Percentiles rank a stretch among this genome's conserved stretches.
These are phyloP conservation scores for Adiantum capillusveneris DNA, from an alignment of 75 land plant genomes.

Conservation along the genomic window DNA sequence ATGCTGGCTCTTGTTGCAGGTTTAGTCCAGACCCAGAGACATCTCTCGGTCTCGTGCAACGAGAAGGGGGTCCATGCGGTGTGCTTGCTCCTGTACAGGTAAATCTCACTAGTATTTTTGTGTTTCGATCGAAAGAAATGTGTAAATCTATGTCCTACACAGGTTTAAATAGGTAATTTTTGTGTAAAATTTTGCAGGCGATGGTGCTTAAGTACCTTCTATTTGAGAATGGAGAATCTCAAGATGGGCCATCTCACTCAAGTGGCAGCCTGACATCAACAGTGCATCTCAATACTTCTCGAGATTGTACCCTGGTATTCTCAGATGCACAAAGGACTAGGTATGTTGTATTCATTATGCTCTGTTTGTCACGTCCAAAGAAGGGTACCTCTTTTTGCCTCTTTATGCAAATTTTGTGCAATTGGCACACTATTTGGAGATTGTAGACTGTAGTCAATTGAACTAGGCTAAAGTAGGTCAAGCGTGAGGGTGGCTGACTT, in stretches of 20 bases:
- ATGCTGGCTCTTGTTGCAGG: constrained; percentile 25
- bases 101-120: too few species aligned
- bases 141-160: too few species aligned
- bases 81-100: constrained; percentile 95
- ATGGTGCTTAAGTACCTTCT: constrained; percentile 79
- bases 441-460: too few species aligned
- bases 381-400: too few species aligned
- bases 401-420: too few species aligned
- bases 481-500: too few species aligned
- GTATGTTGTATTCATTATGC: constrained; percentile 6
- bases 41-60: constrained; percentile 89
- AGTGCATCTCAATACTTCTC: neutral
- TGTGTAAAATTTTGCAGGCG: constrained; percentile 51
- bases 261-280: constrained; percentile 1
- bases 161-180: too few species aligned
- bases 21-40: constrained; percentile 96
- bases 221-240: constrained; percentile 31
- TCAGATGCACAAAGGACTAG: constrained; percentile 28
- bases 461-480: too few species aligned
- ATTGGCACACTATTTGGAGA: too few species aligned
- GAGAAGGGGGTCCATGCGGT: constrained; percentile 99
- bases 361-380: too few species aligned
- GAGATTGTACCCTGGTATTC: constrained; percentile 18
- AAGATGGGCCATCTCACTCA: constrained; percentile 20
- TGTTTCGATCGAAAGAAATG: too few species aligned